Evolutionary conservation across 2,329 filamentous ascomycete genomes (phyloP), one percentile per base, ranked within the genome.

Genomic region (Proliferodiscus dingleyae): DNA sequence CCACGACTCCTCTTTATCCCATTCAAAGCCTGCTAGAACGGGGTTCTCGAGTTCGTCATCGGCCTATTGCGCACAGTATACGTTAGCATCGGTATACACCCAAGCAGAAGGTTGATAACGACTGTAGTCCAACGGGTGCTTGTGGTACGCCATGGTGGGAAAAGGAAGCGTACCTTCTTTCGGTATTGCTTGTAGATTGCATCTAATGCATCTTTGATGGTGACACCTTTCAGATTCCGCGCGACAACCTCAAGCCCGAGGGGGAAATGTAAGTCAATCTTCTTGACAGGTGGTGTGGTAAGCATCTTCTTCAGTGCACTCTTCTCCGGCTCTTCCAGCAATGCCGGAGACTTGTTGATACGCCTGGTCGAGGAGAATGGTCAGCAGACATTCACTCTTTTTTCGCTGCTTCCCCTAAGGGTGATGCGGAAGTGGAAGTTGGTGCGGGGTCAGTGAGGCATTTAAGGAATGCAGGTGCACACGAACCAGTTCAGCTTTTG

Each of bases 161-260:
- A 37, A 41, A 33, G 33, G 19, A 15, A 34, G 16, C 19, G 33
- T 70, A 90, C 91, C 80, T 90, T 85, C 81, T 96, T 96, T 80
- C 94, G 95, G 77, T 88, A 95, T 59, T 87, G 80, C 76, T 95
- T 96, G 77, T 95, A 77, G 70, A 97, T 96, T 61, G 89, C 91
- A 67, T 96, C 90, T 67, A 95, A 66, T 47, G 89, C 89, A 69
- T 97, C 91, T 75, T 96, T 96, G 76, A 97, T 91, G 46, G 91
- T 97, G 57, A 97, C 89, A 46, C 91, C 91, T 69, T 90, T 91
- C 60, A 90, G 73, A 71, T 96, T 97, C 63, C 91, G 81, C 64
- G 89, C 91, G 24, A 85, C 87, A 56, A 96, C 87, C 63, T 91
- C 83, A 45, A 93, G 78, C 41, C 91, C 91, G 43, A 94, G 74